Percentiles rank a stretch among this genome's conserved stretches.
Evolutionary conservation across 1,139 yeast genomes (phyloP).

Genomic region (Pichia sp.): DNA sequence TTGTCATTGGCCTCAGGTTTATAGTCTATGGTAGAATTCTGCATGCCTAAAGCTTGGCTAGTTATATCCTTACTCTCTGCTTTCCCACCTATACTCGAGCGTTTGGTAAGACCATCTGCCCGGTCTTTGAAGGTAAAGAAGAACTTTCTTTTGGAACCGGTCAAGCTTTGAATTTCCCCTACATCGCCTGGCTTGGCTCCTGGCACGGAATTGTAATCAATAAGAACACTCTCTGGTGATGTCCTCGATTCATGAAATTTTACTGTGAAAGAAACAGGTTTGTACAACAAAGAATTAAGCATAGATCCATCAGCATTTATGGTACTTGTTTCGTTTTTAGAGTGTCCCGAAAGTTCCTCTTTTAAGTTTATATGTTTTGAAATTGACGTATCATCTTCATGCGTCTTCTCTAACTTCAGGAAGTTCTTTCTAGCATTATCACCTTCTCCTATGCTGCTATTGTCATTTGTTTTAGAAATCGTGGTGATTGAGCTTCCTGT

Average conservation of each 20-base stretch:
- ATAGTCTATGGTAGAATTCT: not conserved
- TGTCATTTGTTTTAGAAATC: not conserved
- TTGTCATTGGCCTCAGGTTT: constrained; percentile 1
- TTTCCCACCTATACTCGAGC: constrained; percentile 5
- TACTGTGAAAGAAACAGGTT: constrained; percentile 44
- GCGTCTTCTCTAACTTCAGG: not conserved
- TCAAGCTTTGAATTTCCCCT: constrained; percentile 51
- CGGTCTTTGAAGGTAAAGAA: constrained; percentile 37
- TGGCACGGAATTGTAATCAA: constrained; percentile 53
- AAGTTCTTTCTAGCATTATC: not conserved
- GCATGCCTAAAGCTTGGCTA: not conserved
- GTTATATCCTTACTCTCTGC: not conserved
- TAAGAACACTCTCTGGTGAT: constrained; percentile 50
- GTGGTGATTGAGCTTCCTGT: not conserved
- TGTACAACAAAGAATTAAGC: constrained; percentile 10
- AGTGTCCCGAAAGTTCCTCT: no score
- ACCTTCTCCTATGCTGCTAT: no score
- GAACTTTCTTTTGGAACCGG: constrained; percentile 31
- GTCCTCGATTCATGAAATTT: constrained; percentile 70
- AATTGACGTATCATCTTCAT: not conserved
- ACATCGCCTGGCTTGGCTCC: constrained; percentile 65
- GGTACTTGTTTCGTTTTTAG: no score
- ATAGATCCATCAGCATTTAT: no score
- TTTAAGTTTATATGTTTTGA: not conserved
- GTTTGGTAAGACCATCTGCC: constrained; percentile 11